These are phyloP conservation scores for Dispira parvispora DNA, from an alignment of 192 early-diverging fungal genomes.

Conservation along the genomic window DNA sequence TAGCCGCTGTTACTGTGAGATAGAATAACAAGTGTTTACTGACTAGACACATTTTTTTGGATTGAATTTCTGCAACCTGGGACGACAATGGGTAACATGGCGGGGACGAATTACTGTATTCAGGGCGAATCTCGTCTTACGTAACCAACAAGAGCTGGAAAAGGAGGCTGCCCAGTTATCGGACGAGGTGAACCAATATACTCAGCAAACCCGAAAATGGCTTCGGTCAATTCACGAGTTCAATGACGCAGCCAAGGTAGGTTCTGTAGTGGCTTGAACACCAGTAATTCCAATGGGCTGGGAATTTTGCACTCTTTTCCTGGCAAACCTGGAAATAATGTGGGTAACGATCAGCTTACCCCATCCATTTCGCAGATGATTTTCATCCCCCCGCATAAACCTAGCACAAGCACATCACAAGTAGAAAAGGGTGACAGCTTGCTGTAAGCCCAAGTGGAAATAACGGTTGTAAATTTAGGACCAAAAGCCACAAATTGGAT, in stretches of 20 bases:
- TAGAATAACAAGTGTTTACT: too few species aligned
- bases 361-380: neutral
- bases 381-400: neutral
- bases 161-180: conserved; percentile 34
- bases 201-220: conserved; percentile 64
- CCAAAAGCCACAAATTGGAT: neutral
- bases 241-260: conserved; percentile 62
- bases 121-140: conserved; percentile 40
- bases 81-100: neutral
- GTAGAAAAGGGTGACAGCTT: neutral
- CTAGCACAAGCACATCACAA: too few species aligned
- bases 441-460: neutral
- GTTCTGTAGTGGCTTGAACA: neutral
- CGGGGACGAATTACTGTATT: neutral
- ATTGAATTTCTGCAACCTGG: neutral
- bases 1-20: too few species aligned
- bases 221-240: conserved; percentile 53
- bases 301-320: neutral
- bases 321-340: neutral
- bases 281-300: neutral
- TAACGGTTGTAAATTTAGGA: neutral
- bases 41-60: neutral
- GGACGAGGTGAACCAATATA: conserved; percentile 27
- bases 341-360: neutral
- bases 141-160: conserved; percentile 48